Evolutionary conservation across 495 filamentous ascomycete genomes (phyloP), one percentile per base, ranked within the genome.

Genomic region (Penicillium flavigenum): DNA sequence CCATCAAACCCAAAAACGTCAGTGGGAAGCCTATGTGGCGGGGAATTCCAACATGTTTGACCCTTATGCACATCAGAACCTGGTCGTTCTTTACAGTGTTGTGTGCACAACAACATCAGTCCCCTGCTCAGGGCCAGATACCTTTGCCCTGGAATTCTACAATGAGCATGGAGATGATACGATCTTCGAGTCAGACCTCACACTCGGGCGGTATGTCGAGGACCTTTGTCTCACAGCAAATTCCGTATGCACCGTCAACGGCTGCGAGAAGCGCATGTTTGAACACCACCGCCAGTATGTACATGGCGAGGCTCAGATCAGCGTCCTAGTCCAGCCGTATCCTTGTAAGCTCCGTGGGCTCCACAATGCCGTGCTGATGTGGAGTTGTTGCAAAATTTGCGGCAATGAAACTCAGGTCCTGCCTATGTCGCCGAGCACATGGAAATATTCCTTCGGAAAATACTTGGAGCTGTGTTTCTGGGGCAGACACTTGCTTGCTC

Each of bases 381-480:
- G 95, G 95, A 96, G 91, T 59, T 88, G 85, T 56, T 99, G 95
- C 76, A 94, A 94, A 61, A 79, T 90, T 17, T 98, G 95, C 61
- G 86, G 87, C 29, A 88, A 89, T 55, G 92, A 97, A 68, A 96
- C 92, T 2, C 88, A 90, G 41, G 84, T 92, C 39, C 87, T 89
- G 58, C 89, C 89, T 16, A 99, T 99, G 94, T 96, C 93, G 0
- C 87, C 90, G 49, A 92, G 81, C 66, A 96, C 91, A 2, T 99
- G 93, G 92, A 98, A 95, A 71, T 99, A 99, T 69, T 98, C 95
- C 0, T 95, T 99, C 65, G 93, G 87, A 4, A 99, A 99, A 72
- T 99, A 97, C 63, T 79, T 99, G 26, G 95, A 99, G 72, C 77
- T 99, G 16, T 94, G 90, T 3, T 98, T 97, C 65, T 98, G 92